These are phyloP conservation scores for Paecilomyces sp. DNA, from an alignment of 2,329 filamentous ascomycete species.

Conservation along the genomic window DNA sequence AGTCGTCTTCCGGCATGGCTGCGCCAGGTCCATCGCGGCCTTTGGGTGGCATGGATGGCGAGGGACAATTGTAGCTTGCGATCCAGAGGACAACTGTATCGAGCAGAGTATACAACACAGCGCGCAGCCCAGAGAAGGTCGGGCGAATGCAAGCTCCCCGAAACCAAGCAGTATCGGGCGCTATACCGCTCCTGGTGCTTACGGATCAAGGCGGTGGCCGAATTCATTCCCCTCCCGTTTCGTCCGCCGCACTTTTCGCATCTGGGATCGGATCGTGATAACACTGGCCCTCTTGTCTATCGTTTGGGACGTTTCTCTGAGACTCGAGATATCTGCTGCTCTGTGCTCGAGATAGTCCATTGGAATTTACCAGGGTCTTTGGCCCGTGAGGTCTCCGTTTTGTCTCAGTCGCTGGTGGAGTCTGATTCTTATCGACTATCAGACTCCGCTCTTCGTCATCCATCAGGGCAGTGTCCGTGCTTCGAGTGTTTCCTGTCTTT, in stretches of 20 bases:
- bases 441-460: background rate
- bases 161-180: background rate
- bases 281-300: background rate
- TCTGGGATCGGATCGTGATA: background rate
- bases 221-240: background rate
- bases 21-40: conserved; percentile 15
- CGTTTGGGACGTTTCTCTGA: background rate
- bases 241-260: background rate
- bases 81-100: background rate
- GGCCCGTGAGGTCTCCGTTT: background rate
- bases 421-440: background rate
- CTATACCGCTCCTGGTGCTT: background rate
- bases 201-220: background rate
- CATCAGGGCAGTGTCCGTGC: background rate
- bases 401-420: background rate
- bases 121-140: background rate
- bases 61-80: background rate
- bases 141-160: background rate
- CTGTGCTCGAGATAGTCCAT: background rate
- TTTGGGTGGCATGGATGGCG: conserved; percentile 17
- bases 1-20: conserved; percentile 16
- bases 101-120: background rate
- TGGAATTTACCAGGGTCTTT: background rate
- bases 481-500: background rate
- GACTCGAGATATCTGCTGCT: background rate